Base-by-base conservation (phyloP, 345 rosid species). In the Populus euphratica region DNA sequence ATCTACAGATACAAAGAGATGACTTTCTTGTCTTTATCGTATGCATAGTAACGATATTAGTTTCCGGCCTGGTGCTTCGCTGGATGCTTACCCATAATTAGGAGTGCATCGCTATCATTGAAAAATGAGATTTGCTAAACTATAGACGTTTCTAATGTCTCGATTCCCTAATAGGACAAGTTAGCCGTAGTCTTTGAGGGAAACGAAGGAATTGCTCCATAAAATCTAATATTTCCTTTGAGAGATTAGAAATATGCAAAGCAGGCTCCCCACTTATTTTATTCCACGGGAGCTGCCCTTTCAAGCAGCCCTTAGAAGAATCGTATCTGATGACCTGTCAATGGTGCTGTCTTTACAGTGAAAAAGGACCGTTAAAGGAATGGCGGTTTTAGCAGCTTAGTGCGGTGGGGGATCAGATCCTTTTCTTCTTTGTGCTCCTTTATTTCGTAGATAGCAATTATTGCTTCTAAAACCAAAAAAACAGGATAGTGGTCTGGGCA, bases 91-190 rank as follows among this genome's bases (percentile, higher is more conserved):
- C 20, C 35, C 12, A 18, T 17, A 64, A 44, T 8, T 33, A 33
- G 36, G 50, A 44, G 50, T 13, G 4, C 63, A 64, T 71, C 74
- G 56, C 68, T 33, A 33, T 68, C 61, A 21, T 44, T 67, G 20
- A 66, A 65, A 66, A 23, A 39, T 44, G 70, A 63, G 64, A 35
- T 13, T 5, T 29, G 27, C 1, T 2, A 61, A 38, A 54, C 17
- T 16, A 69, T 39, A 73, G 44, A 38, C 43, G 35, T n/a, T 13
- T 50, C 38, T 56, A 8, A 2, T 35, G 68, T 71, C 67, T 76
- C 13, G 63, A 72, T 78, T 54, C 61, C 6, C 41, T 70, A 78
- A 74, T 65, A 75, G 79, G 86, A 87, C 85, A 81, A 87, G 70
- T 44, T 72, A 23, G 43, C 61, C 38, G 35, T 72, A 49, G 11